Evolutionary conservation across 306 rosid genomes (phyloP), one percentile per base, ranked within the genome.

Genomic region (Cicer chorassanicum): DNA sequence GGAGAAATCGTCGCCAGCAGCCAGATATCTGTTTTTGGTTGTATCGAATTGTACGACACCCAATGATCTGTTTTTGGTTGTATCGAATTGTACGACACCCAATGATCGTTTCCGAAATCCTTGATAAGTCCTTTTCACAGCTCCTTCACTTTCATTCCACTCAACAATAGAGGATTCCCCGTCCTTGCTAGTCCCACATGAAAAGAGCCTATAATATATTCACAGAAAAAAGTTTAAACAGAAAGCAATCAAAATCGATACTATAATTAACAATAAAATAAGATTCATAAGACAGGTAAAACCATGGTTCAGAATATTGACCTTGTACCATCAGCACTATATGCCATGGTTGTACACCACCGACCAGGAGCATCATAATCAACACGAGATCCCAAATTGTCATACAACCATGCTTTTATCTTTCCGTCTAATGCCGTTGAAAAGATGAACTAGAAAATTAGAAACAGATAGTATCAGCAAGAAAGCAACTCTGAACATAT

Each of bases 91-190:
- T 64, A 64, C 69, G 41, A 64, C 69, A 15, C 69, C 69, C 69
- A 64, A 14, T 40, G 69, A 64, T 64, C 69, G 50, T 41, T 64
- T 64, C 6, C 69, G 69, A 64, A 64, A 64, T 64, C 69, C 69
- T 40, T 64, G 69, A 2, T 64, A 64, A 64, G 97, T 91, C 78
- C 96, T 89, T 82, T 91, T 91, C 53, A 94, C 94, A 16, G 97
- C 98, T 59, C 98, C 97, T 85, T 94, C 97, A 73, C 97, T 91
- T 89, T 90, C 97, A 84, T 94, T 94, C 98, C 98, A 94, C 79
- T 94, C 96, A 70, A 94, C 97, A 82, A 94, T 91, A 70, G 86
- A 87, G 41, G 98, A 94, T 40, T 91, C 98, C 62, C 98, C 98
- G 0, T 91, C 98, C 79, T 94, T 94, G 85, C 96, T 91, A 43